Conservation (phyloP, 2,329 filamentous ascomycete species). For the Aspergillus tamarii region DNA sequence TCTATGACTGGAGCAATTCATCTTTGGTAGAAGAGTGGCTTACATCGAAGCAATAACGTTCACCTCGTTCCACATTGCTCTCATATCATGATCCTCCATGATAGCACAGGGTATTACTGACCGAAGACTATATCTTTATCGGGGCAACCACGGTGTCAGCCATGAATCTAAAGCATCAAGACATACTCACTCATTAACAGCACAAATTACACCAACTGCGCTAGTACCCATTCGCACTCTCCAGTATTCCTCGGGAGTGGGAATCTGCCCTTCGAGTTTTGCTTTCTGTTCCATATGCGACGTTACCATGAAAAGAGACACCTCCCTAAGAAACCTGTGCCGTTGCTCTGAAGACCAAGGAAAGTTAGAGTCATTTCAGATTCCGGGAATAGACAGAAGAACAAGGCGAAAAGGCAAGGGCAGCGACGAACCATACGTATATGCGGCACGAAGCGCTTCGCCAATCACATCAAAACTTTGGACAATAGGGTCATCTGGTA, state of each 20-base stretch:
- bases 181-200: background rate
- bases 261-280: background rate
- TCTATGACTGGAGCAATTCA: background rate
- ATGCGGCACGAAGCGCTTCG: background rate
- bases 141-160: background rate
- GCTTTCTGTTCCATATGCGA: background rate
- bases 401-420: background rate
- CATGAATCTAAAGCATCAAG: background rate
- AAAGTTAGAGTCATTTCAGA: background rate
- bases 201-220: background rate
- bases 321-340: background rate
- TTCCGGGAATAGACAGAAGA: background rate
- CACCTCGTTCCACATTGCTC: background rate
- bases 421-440: background rate
- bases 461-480: conserved; percentile 3
- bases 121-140: background rate
- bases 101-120: background rate
- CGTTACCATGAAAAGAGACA: background rate
- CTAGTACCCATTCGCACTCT: background rate
- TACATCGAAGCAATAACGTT: background rate
- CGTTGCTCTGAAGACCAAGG: background rate
- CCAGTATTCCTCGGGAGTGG: background rate
- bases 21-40: background rate
- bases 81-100: background rate
- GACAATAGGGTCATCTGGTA: background rate